These are phyloP conservation scores for Theobroma cacao DNA, from an alignment of 345 rosid species.

Conservation along the genomic window DNA sequence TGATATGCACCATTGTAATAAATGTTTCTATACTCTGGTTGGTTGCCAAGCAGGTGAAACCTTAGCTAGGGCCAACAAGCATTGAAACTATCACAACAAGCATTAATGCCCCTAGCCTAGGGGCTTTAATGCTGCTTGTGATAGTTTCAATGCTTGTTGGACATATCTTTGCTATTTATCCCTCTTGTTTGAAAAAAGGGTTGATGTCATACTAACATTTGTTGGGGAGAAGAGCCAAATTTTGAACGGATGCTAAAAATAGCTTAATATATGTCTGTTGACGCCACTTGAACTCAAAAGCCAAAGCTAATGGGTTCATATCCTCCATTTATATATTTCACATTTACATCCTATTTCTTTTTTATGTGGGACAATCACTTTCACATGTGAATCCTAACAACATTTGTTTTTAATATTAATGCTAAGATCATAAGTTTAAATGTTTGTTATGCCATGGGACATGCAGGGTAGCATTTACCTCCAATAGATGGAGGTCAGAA, in stretches of 20 bases:
- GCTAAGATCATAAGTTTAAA: neutral
- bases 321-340: neutral
- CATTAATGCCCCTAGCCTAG: no score
- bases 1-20: neutral
- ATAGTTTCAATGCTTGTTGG: neutral
- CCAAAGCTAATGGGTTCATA: neutral
- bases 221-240: neutral
- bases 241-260: neutral
- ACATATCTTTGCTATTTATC: neutral
- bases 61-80: no score
- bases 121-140: neutral
- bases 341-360: neutral
- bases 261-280: neutral
- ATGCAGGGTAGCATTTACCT: neutral
- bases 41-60: constrained; percentile 1
- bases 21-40: neutral
- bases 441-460: neutral
- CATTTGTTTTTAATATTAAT: neutral
- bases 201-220: neutral
- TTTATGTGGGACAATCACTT: neutral
- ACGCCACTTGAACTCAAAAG: neutral
- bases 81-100: no score
- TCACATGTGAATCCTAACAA: neutral
- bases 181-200: neutral
- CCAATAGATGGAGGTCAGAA: neutral